Evolutionary conservation across 257 asterid genomes (phyloP).

Genomic region (Nicotiana undulata): DNA sequence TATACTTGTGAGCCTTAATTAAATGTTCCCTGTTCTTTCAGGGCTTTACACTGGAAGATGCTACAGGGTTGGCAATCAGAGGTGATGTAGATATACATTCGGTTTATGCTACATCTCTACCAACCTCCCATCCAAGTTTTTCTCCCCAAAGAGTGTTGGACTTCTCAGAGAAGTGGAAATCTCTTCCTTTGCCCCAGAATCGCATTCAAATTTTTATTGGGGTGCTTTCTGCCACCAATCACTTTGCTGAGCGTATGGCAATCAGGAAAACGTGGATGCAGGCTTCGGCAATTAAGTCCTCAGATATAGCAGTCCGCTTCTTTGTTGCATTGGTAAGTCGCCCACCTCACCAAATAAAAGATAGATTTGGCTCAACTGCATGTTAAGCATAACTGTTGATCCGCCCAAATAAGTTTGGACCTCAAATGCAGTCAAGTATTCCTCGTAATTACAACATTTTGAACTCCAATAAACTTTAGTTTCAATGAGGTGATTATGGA

Average conservation of each 20-base stretch:
- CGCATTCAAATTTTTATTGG: conserved; percentile 74
- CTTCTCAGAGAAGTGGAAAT: conserved; percentile 75
- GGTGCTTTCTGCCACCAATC: conserved; percentile 94
- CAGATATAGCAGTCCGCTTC: conserved; percentile 77
- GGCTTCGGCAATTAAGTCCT: conserved; percentile 51
- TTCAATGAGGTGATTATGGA: not conserved
- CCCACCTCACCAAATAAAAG: not conserved
- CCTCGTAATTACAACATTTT: not conserved
- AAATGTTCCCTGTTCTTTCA: conserved; percentile 24
- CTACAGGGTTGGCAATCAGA: conserved; percentile 86
- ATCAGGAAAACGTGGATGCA: conserved; percentile 98
- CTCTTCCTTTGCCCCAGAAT: conserved; percentile 33
- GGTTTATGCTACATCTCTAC: conserved; percentile 86
- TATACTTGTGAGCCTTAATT: not conserved
- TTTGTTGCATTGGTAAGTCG: conserved; percentile 53
- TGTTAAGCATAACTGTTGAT: not conserved
- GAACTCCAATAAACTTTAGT: not conserved
- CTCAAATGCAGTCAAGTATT: not conserved
- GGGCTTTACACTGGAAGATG: conserved; percentile 98
- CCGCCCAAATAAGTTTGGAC: not conserved
- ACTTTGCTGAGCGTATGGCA: conserved; percentile 99
- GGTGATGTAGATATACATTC: conserved; percentile 90
- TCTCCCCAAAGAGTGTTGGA: conserved; percentile 81
- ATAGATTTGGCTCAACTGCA: not conserved
- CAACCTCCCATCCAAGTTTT: conserved; percentile 95